These are phyloP conservation scores for Botrytis hyacinthi DNA, from an alignment of 2,329 filamentous ascomycete genomes.

Conservation along the genomic window DNA sequence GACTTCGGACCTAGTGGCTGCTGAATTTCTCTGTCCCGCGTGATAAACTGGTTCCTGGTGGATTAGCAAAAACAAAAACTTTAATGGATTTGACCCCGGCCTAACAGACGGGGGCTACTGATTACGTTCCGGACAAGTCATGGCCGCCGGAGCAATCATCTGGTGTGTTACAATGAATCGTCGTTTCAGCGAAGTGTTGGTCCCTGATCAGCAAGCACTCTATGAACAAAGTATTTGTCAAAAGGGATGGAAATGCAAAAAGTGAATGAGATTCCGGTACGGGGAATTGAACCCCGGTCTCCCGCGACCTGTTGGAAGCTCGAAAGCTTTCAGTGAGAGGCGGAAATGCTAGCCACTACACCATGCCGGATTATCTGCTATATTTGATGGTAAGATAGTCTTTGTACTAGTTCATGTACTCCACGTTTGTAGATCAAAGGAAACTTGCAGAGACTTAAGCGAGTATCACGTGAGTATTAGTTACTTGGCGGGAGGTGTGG, in stretches of 20 bases:
- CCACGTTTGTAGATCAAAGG: not conserved
- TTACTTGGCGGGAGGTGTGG: not conserved
- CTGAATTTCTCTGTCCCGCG: not conserved
- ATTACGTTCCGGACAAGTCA: not conserved
- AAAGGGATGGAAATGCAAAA: no score
- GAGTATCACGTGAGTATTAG: not conserved
- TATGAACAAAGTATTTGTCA: not conserved
- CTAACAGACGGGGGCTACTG: not conserved
- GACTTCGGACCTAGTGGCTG: not conserved
- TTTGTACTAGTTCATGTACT: not conserved
- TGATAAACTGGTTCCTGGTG: not conserved
- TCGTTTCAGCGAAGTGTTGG: not conserved
- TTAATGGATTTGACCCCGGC: not conserved
- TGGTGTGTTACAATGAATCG: not conserved
- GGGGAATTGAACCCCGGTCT: constrained; percentile 3
- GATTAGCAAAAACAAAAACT: not conserved
- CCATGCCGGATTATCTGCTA: not conserved
- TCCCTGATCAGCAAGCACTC: not conserved
- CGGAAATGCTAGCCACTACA: constrained; percentile 18
- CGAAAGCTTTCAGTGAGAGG: not conserved
- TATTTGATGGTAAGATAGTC: accelerated
- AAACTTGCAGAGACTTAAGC: not conserved
- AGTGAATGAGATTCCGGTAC: accelerated
- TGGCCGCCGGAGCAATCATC: not conserved
- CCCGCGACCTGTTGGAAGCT: not conserved